Evolutionary conservation across 768 basidiomycete genomes (phyloP).

Genomic region (Amanita muscaria): DNA sequence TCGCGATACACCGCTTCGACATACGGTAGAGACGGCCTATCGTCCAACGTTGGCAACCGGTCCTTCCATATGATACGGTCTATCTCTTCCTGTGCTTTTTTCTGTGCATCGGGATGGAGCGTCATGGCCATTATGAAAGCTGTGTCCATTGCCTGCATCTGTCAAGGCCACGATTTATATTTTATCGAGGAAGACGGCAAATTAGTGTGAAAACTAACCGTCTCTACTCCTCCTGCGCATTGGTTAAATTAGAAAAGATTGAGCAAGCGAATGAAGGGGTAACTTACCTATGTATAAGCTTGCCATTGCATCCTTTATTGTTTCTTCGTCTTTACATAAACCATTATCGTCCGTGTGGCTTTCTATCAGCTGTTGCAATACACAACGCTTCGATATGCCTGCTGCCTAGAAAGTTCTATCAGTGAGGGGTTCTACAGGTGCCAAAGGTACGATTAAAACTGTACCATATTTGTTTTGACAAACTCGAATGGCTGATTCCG

Average conservation of each 20-base stretch:
- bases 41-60: constrained; percentile 22
- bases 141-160: not conserved
- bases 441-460: too few relatives aligned
- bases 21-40: constrained; percentile 18
- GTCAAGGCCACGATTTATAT: not conserved
- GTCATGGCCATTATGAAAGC: not conserved
- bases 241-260: too few relatives aligned
- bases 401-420: not conserved
- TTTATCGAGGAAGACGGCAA: too few relatives aligned
- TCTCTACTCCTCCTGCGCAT: not conserved
- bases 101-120: constrained; percentile 9
- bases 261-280: not conserved
- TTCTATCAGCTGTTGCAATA: too few relatives aligned
- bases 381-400: not conserved
- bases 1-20: constrained; percentile 18
- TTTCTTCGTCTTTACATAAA: not conserved
- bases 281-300: not conserved
- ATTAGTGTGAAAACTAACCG: not conserved
- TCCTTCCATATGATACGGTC: constrained; percentile 19
- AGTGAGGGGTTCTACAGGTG: not conserved
- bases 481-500: not conserved
- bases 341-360: not conserved
- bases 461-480: not conserved
- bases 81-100: constrained; percentile 14
- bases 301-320: too few relatives aligned